phyloP scores from a whole-genome alignment of 1,139 yeast genomes.

The Arxiozyma heterogenica region DNA sequence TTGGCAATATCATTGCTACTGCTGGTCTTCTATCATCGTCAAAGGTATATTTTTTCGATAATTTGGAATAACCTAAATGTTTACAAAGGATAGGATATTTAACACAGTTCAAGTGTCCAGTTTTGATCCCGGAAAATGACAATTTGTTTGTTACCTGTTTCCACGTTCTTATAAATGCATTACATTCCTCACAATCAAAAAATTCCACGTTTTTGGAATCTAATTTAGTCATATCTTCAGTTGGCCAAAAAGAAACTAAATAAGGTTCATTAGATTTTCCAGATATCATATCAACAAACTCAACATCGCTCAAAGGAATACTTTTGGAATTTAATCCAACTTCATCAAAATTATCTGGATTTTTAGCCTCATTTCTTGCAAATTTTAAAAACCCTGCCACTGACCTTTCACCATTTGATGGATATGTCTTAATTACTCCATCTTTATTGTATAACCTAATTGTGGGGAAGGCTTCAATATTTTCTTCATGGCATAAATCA shows the following conservation, averaged over 20 bases:
- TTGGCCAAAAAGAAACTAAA: slow-evolving; percentile 59
- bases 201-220: slow-evolving; percentile 34
- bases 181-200: slow-evolving; percentile 41
- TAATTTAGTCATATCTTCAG: slow-evolving; percentile 35
- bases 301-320: slow-evolving; percentile 31
- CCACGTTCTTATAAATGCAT: slow-evolving; percentile 48
- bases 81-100: slow-evolving; percentile 43
- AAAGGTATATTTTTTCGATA: slow-evolving; percentile 19
- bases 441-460: slow-evolving; percentile 54
- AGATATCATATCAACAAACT: slow-evolving; percentile 35
- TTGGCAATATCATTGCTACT: slow-evolving; percentile 36
- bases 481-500: slow-evolving; percentile 58
- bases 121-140: slow-evolving; percentile 32
- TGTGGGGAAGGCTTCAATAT: slow-evolving; percentile 47
- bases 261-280: slow-evolving; percentile 43
- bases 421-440: slow-evolving; percentile 37
- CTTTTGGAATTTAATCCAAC: slow-evolving; percentile 23
- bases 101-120: slow-evolving; percentile 54
- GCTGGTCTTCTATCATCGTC: slow-evolving; percentile 26
- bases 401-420: slow-evolving; percentile 38
- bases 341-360: slow-evolving; percentile 34
- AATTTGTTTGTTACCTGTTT: slow-evolving; percentile 45
- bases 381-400: slow-evolving; percentile 44
- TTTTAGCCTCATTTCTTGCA: slow-evolving; percentile 44
- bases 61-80: slow-evolving; percentile 37